Percentiles rank a stretch among this genome's conserved stretches.
Conservation (phyloP, 1,284 basidiomycete genomes). For the Ustilago vetiveriae region DNA sequence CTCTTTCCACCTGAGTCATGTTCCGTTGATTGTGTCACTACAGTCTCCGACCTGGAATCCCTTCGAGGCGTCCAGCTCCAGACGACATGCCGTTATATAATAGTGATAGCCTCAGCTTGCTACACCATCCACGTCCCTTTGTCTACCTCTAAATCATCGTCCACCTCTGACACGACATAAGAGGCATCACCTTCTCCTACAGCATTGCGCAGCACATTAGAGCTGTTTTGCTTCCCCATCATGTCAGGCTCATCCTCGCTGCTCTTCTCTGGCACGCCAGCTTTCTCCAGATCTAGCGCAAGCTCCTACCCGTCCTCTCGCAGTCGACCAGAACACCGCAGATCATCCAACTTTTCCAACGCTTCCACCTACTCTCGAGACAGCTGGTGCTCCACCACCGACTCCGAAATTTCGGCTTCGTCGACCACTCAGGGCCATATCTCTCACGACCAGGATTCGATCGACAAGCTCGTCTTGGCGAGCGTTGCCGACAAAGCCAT, state of each 20-base stretch:
- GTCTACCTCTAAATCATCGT: background rate
- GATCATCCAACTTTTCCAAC: constrained; percentile 23
- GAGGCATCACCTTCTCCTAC: constrained; percentile 1
- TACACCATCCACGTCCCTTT: background rate
- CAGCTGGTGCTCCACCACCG: constrained; percentile 33
- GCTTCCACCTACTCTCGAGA: constrained; percentile 26
- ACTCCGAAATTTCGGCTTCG: constrained; percentile 13
- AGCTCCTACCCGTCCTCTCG: constrained; percentile 9
- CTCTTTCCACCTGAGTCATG: constrained; percentile 16
- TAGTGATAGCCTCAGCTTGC: background rate
- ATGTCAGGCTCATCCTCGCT: constrained; percentile 32
- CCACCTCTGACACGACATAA: background rate
- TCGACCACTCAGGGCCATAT: constrained; percentile 24
- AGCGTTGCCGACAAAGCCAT: constrained; percentile 26
- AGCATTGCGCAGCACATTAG: background rate
- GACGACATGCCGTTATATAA: constrained; percentile 17
- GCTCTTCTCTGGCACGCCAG: constrained; percentile 12
- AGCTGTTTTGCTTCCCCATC: background rate
- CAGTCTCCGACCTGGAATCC: constrained; percentile 1
- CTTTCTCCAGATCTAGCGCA: constrained; percentile 3
- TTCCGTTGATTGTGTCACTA: constrained; percentile 27
- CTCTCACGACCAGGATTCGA: constrained; percentile 22
- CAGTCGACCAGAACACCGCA: constrained; percentile 15
- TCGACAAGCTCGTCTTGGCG: constrained; percentile 19
- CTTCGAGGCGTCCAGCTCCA: background rate